Percentiles rank a stretch among this genome's conserved stretches.
These are phyloP conservation scores for Hyaloscypha variabilis DNA, from an alignment of 495 filamentous ascomycete species.

Conservation along the genomic window DNA sequence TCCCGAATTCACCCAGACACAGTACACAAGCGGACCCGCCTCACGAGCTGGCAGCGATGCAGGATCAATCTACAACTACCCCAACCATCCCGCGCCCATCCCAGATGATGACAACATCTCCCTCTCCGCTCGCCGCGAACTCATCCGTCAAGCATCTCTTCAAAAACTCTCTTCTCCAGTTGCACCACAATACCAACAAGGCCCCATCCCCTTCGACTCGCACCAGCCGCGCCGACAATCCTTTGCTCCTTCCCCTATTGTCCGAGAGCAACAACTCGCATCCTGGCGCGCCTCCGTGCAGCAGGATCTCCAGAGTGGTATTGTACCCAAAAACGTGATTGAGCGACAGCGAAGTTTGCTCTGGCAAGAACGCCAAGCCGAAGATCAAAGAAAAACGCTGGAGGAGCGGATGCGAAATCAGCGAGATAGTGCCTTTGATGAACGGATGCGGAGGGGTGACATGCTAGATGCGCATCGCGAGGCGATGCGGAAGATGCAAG, in stretches of 20 bases:
- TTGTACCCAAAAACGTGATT: constrained; percentile 38
- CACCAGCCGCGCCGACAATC: constrained; percentile 57
- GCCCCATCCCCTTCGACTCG: constrained; percentile 49
- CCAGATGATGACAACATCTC: constrained; percentile 70
- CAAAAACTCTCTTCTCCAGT: constrained; percentile 23
- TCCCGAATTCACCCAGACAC: constrained; percentile 22
- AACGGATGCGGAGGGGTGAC: constrained; percentile 74
- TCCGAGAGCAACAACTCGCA: constrained; percentile 66
- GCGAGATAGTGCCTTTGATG: constrained; percentile 62
- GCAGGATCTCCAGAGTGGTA: constrained; percentile 52
- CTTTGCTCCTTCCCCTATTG: constrained; percentile 40
- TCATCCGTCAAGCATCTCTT: constrained; percentile 50
- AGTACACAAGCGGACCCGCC: constrained; percentile 6
- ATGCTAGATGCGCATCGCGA: constrained; percentile 80
- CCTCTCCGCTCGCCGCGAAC: constrained; percentile 66
- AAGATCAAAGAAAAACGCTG: constrained; percentile 45
- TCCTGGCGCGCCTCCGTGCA: constrained; percentile 75
- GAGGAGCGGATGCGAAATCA: constrained; percentile 46
- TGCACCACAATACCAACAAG: constrained; percentile 32
- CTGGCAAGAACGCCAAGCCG: constrained; percentile 48
- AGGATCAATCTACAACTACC: constrained; percentile 27
- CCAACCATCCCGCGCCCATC: constrained; percentile 12
- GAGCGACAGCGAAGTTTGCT: constrained; percentile 47
- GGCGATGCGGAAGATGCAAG: constrained; percentile 83
- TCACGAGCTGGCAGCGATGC: constrained; percentile 25